Evolutionary conservation across 371 early-diverging fungal species (phyloP).

Genomic region (Mortierella sp.): DNA sequence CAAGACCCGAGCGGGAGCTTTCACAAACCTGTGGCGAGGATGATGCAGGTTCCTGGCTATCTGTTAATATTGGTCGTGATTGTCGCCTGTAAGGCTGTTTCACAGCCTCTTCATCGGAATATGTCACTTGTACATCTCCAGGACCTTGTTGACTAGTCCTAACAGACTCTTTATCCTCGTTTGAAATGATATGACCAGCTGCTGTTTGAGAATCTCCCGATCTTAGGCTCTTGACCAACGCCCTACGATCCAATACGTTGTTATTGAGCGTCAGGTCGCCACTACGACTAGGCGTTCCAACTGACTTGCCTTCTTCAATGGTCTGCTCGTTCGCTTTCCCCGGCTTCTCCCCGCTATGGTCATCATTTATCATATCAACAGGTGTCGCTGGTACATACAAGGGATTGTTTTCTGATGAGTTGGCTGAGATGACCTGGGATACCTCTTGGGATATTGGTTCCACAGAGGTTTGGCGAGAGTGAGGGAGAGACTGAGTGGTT

Average conservation of each 20-base stretch:
- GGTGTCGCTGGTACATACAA: conserved; percentile 18
- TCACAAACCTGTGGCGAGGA: background rate
- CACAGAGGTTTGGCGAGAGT: conserved; percentile 10
- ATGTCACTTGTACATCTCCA: too few species aligned
- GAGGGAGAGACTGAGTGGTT: conserved; percentile 3
- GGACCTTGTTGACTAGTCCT: background rate
- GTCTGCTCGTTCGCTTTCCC: background rate
- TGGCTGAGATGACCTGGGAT: conserved; percentile 3
- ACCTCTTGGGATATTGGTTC: conserved; percentile 18
- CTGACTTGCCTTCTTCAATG: background rate
- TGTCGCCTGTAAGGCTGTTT: background rate
- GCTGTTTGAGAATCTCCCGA: background rate
- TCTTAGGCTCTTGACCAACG: background rate
- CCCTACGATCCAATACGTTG: background rate
- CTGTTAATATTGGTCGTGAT: conserved; percentile 2
- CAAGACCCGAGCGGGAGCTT: background rate
- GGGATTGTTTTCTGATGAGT: background rate
- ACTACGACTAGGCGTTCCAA: background rate
- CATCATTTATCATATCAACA: background rate
- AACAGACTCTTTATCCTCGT: background rate
- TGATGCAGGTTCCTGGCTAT: conserved; percentile 7
- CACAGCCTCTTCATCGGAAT: background rate
- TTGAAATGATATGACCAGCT: background rate
- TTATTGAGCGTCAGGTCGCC: background rate
- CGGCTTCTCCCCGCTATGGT: conserved; percentile 1